Percentiles rank a stretch among this genome's conserved stretches.
These are phyloP conservation scores for Sideroxylon spinosum DNA, from an alignment of 179 eudicot genomes.

Conservation along the genomic window DNA sequence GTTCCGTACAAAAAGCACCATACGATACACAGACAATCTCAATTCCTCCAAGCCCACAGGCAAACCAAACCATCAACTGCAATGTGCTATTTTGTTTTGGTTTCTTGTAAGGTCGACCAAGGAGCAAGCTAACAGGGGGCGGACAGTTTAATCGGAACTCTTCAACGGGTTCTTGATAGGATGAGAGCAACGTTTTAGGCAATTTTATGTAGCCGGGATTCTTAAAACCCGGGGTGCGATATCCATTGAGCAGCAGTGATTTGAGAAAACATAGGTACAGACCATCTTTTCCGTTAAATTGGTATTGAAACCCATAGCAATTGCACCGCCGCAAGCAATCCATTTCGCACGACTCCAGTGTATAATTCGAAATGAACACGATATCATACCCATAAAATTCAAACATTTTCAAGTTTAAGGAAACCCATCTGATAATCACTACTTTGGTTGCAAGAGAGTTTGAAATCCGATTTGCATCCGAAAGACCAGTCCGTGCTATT, in stretches of 20 bases:
- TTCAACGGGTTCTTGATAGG: not conserved
- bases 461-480: constrained; percentile 19
- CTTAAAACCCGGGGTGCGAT: not conserved
- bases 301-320: constrained; percentile 21
- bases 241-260: constrained; percentile 21
- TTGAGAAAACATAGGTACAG: constrained; percentile 14
- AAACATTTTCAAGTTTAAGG: constrained; percentile 13
- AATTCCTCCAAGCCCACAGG: constrained; percentile 15
- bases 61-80: constrained; percentile 5
- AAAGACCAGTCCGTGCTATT: constrained; percentile 12
- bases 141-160: constrained; percentile 7
- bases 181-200: not conserved
- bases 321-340: constrained; percentile 14
- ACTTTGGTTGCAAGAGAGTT: not conserved
- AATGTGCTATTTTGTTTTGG: constrained; percentile 5
- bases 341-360: constrained; percentile 12
- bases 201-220: constrained; percentile 13
- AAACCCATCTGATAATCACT: not conserved
- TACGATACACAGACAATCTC: constrained; percentile 17
- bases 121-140: not conserved
- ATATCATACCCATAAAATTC: constrained; percentile 26
- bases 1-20: constrained; percentile 6
- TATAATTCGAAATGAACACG: not conserved
- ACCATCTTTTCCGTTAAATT: not conserved
- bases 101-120: constrained; percentile 16